Conservation (phyloP, 1,284 basidiomycete species). For the Papiliotrema nemorosa region DNA sequence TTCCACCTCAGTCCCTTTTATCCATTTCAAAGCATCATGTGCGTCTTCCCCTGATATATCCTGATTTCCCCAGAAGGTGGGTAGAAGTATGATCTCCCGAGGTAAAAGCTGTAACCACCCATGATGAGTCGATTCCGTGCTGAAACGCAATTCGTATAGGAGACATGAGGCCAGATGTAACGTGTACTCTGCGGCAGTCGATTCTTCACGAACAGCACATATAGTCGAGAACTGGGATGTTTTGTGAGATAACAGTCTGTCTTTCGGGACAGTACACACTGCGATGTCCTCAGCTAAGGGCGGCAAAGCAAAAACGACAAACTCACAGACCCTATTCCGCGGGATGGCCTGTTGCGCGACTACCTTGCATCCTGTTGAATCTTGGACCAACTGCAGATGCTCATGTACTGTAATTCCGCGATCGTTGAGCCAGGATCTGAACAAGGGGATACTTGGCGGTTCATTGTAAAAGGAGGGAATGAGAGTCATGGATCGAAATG, state of each 20-base stretch:
- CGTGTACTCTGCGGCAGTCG: slow-evolving; percentile 15
- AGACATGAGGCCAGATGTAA: slow-evolving; percentile 40
- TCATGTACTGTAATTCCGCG: too few species aligned
- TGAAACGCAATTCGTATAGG: slow-evolving; percentile 42
- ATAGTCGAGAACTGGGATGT: slow-evolving; percentile 12
- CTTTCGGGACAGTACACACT: slow-evolving; percentile 45
- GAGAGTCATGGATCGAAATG: too few species aligned
- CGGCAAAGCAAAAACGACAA: background rate
- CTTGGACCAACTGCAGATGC: too few species aligned
- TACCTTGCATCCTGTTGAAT: background rate
- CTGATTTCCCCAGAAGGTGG: slow-evolving; percentile 37
- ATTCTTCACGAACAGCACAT: background rate
- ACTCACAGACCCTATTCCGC: background rate
- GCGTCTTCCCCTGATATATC: slow-evolving; percentile 28
- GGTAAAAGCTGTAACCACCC: slow-evolving; percentile 45
- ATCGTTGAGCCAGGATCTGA: too few species aligned
- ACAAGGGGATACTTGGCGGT: too few species aligned
- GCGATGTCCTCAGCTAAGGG: background rate
- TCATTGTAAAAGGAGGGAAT: too few species aligned
- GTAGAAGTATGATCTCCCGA: slow-evolving; percentile 26
- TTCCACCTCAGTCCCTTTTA: slow-evolving; percentile 36
- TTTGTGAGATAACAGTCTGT: slow-evolving; percentile 35
- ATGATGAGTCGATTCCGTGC: slow-evolving; percentile 31
- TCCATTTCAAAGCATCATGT: slow-evolving; percentile 22
- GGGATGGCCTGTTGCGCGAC: background rate